Evolutionary conservation across 2,329 filamentous ascomycete genomes (phyloP).

Genomic region (Colletotrichum aenigma): DNA sequence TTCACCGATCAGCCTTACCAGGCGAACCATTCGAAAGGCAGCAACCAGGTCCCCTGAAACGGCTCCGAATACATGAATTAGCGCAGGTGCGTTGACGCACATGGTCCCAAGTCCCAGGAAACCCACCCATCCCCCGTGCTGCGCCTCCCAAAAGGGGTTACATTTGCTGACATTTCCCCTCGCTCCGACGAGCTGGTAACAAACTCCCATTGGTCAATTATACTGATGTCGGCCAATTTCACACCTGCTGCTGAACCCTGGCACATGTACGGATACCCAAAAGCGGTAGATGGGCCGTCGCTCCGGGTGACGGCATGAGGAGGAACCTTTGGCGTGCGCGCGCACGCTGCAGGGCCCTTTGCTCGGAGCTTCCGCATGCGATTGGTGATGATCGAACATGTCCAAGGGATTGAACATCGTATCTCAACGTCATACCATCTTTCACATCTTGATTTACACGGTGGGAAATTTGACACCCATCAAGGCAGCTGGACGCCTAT

Average conservation of each 20-base stretch:
- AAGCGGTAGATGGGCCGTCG: not conserved
- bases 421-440: not conserved
- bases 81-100: not conserved
- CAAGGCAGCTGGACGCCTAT: not conserved
- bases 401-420: not conserved
- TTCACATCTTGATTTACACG: not conserved
- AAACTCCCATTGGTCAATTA: not conserved
- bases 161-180: not conserved
- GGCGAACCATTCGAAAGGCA: not conserved
- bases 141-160: not conserved
- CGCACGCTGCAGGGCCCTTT: not conserved
- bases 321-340: not conserved
- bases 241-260: not conserved
- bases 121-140: not conserved
- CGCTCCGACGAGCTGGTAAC: not conserved
- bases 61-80: not conserved
- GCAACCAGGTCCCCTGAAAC: not conserved
- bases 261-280: not conserved
- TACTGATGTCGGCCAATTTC: not conserved
- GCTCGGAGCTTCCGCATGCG: not conserved
- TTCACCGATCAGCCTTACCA: not conserved
- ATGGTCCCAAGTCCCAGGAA: constrained; percentile 1
- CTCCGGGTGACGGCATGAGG: not conserved
- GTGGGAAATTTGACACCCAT: not conserved
- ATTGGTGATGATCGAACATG: not conserved